Base-by-base conservation (phyloP, 1,139 yeast species). In the Saccharomycopsis hybrid region DNA sequence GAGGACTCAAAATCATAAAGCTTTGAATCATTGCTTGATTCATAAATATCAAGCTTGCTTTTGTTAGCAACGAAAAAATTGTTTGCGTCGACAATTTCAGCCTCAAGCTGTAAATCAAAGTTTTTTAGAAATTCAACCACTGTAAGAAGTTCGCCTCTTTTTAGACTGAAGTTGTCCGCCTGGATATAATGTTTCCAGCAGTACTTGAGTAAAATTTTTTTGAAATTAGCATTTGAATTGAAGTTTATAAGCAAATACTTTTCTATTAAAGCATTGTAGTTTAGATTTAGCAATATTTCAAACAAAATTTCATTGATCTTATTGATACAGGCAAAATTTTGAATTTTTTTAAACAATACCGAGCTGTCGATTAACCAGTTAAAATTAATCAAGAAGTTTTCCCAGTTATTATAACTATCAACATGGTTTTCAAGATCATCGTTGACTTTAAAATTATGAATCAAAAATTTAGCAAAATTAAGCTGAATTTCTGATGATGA, bases 401-500 rank as follows among this genome's bases (percentile, higher is more conserved):
- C 52, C 54, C 54, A 53, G 33, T 44, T 38, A 13, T 40, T 41
- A 32, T 46, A 37, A n/a, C n/a, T n/a, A n/a, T n/a, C n/a, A 33
- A 25, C 13, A 8, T 36, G 41, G 18, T 47, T 35, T 5, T 29
- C 31, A 24, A 38, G 29, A 9, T 33, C 33, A 35, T 43, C 46
- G 38, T 51, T 51, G 9, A 41, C 40, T 31, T 51, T 53, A 35
- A 41, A 49, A 36, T 53, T 51, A 35, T 51, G 51, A n/a, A 51
- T 51, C 39, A 53, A 48, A 7, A 51, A 40, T 31, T 48, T 50
- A 24, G 52, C 52, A 45, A 51, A 53, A 42, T 51, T 53, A 25
- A 51, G 33, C 40, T 51, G 54, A n/a, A 49, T 33, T 3, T 45
- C 47, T 9, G 49, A 25, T 3, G 50, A 38, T 4, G 53, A 48